These are phyloP conservation scores for Aspergillus haitiensis DNA, from an alignment of 495 filamentous ascomycete genomes.

Conservation along the genomic window DNA sequence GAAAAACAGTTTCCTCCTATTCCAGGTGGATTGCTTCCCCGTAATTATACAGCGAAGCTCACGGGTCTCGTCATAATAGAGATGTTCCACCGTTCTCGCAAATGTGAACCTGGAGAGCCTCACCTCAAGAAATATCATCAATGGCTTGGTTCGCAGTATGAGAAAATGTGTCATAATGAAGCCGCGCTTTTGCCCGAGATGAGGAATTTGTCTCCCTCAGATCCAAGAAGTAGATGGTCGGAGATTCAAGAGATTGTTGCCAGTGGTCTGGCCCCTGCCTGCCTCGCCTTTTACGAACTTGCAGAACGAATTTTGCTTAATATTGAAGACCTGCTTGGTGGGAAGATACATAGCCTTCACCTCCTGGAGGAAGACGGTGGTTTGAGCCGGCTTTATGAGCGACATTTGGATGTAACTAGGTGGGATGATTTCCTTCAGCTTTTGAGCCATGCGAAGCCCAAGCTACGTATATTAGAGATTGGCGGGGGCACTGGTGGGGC, in stretches of 20 bases:
- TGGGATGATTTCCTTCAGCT: conserved; percentile 22
- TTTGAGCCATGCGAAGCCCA: conserved; percentile 40
- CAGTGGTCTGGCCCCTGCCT: too few relatives aligned
- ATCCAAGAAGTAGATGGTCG: too few relatives aligned
- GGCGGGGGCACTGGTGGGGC: conserved; percentile 47
- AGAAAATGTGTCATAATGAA: neutral
- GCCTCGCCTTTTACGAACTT: too few relatives aligned
- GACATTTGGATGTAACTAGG: conserved; percentile 3
- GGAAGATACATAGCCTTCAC: conserved; percentile 26
- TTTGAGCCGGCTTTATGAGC: conserved; percentile 29
- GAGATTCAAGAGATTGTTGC: too few relatives aligned
- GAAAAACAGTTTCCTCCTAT: neutral
- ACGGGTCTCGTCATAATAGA: too few relatives aligned
- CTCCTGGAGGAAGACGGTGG: conserved; percentile 28
- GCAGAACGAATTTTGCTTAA: too few relatives aligned
- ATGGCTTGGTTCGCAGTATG: neutral
- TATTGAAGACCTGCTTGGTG: too few relatives aligned
- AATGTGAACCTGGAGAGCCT: neutral
- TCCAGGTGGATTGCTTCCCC: neutral
- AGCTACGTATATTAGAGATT: conserved; percentile 46
- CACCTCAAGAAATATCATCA: neutral
- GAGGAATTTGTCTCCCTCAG: conserved; percentile 4
- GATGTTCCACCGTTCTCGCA: too few relatives aligned
- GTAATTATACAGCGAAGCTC: too few relatives aligned
- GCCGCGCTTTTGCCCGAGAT: neutral